Evolutionary conservation across 257 asterid genomes (phyloP).

Genomic region (Solanum arcanum): DNA sequence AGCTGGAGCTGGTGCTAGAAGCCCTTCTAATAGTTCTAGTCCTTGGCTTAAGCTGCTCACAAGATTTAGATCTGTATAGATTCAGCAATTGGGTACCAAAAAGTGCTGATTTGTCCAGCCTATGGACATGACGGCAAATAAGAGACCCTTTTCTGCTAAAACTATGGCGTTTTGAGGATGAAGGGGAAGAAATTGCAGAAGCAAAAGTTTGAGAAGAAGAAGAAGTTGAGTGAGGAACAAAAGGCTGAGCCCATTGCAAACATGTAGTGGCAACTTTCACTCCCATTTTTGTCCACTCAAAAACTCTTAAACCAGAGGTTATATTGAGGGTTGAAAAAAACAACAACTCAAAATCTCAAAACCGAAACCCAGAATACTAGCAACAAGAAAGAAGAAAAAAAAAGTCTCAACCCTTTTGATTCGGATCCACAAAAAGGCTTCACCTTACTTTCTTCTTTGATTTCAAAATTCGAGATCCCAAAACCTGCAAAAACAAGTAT

Average conservation of each 20-base stretch:
- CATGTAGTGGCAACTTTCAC: constrained; percentile 51
- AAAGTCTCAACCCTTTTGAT: constrained; percentile 1
- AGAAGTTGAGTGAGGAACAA: constrained; percentile 41
- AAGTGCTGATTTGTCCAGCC: constrained; percentile 18
- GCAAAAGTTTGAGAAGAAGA: constrained; percentile 58
- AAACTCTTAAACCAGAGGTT: not conserved
- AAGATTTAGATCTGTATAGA: constrained; percentile 39
- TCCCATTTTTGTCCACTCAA: constrained; percentile 29
- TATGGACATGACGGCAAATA: constrained; percentile 21
- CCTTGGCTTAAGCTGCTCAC: constrained; percentile 15
- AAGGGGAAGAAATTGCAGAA: constrained; percentile 47
- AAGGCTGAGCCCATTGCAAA: constrained; percentile 61
- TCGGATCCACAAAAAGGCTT: constrained; percentile 14
- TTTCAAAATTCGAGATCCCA: constrained; percentile 11
- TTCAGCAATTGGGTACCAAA: constrained; percentile 20
- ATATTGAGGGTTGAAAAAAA: not conserved
- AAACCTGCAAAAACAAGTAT: constrained; percentile 29
- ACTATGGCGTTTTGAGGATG: constrained; percentile 27
- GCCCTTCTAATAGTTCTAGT: constrained; percentile 25
- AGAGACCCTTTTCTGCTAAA: constrained; percentile 35
- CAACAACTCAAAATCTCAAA: not conserved
- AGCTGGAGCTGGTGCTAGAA: constrained; percentile 23
- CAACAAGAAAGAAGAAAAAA: not conserved
- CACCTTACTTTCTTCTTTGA: constrained; percentile 12
- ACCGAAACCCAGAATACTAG: not conserved